These are phyloP conservation scores for Musa balbisiana DNA, from an alignment of 202 grass and related monocot species.

Conservation along the genomic window DNA sequence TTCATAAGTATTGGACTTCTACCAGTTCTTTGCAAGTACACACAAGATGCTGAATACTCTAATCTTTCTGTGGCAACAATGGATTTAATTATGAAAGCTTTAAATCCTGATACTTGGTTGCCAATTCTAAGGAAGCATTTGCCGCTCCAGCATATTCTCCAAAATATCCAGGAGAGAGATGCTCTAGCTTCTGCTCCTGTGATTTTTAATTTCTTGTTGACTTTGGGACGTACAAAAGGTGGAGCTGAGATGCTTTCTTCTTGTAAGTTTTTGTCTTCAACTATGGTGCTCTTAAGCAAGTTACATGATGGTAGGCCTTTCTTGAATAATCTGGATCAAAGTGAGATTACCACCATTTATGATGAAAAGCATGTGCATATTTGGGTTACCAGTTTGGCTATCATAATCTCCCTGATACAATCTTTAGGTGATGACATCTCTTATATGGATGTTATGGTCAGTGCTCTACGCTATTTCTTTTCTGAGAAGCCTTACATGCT, in stretches of 20 bases:
- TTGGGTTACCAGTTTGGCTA: constrained; percentile 57
- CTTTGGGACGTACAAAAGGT: constrained; percentile 66
- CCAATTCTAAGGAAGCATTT: constrained; percentile 78
- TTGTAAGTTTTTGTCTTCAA: constrained; percentile 61
- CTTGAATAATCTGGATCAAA: constrained; percentile 25
- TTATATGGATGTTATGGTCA: constrained; percentile 37
- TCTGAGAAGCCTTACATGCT: constrained; percentile 53
- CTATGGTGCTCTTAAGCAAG: constrained; percentile 54
- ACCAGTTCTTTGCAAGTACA: constrained; percentile 74
- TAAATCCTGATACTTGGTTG: constrained; percentile 41
- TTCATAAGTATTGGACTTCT: constrained; percentile 46
- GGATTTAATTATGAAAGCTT: constrained; percentile 69
- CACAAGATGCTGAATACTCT: constrained; percentile 51
- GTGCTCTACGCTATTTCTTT: constrained; percentile 50
- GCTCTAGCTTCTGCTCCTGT: constrained; percentile 38
- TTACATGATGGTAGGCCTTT: constrained; percentile 37
- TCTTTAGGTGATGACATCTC: constrained; percentile 54
- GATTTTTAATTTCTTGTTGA: constrained; percentile 71
- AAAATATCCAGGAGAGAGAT: constrained; percentile 43
- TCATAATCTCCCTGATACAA: constrained; percentile 63
- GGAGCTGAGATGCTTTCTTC: constrained; percentile 80
- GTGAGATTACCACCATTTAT: constrained; percentile 21
- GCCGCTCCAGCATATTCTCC: constrained; percentile 50
- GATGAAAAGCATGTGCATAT: constrained; percentile 47
- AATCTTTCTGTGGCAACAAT: constrained; percentile 60